Base-by-base conservation (phyloP, 768 basidiomycete genomes). In the Amylocystis lapponica region DNA sequence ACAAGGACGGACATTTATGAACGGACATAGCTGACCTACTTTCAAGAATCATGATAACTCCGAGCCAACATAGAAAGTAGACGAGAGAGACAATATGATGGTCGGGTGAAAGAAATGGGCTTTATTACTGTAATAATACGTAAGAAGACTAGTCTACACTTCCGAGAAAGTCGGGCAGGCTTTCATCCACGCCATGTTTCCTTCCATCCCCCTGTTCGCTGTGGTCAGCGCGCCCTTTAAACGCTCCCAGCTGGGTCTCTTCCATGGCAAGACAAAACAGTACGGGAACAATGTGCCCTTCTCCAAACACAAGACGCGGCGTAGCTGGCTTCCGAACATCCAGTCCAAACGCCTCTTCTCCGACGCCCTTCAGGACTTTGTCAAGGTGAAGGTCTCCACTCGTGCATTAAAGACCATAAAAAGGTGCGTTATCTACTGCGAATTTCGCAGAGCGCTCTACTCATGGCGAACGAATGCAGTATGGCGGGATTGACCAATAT, bases 241-340 rank as follows among this genome's bases (percentile, higher is more conserved):
- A 59, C 83, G 87, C 32, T 67, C 86, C 2, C 80, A 90, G 52
- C 67, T 78, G 3, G 90, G 89, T 42, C 79, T 94, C 2, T 92
- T 86, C 58, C 86, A 90, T 42, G 89, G 89, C 13, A 84, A 81
- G 59, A 77, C 68, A 42, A 87, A 81, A 54, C 82, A 81, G 55
- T 79, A 79, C 51, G 91, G 91, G 20, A 92, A 93, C 71, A 92
- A 83, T 57, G 88, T 93, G 36, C 89, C 91, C 0, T 84, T 89
- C 63, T 92, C 90, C 19, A 83, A 83, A 59, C 76, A 84, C 60
- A 93, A 92, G 68, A 92, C 92, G 20, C 81, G 86, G 38, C 72
- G 91, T 30, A 76, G 83, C 33, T 94, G 91, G 91, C 69, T 90
- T 10, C 91, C 91, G 27, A 94, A 94, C 63, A 74, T 91, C 19